Percentiles rank a stretch among this genome's conserved stretches.
phyloP scores from a whole-genome alignment of 768 basidiomycete genomes.

The Xerocomellus dryophilus region DNA sequence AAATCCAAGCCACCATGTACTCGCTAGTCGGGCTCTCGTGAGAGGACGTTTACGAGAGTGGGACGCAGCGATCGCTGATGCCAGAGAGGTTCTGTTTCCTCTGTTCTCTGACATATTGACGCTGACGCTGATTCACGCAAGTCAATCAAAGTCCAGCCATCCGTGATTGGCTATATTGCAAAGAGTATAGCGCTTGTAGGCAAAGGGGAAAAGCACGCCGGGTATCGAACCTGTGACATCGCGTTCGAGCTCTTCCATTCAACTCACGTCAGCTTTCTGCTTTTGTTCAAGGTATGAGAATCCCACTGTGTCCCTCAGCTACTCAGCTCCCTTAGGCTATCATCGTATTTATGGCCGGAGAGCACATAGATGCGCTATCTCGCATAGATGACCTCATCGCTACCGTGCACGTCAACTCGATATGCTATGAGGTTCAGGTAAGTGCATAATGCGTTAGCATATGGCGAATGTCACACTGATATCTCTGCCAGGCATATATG shows the following conservation, averaged over 20 bases:
- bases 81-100: no score
- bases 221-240: neutral
- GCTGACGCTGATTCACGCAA: neutral
- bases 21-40: no score
- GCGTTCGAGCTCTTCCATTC: neutral
- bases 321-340: neutral
- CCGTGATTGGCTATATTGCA: neutral
- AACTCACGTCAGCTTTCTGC: neutral
- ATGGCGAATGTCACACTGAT: neutral
- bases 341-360: neutral
- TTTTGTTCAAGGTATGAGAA: conserved; percentile 7
- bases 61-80: no score
- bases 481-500: neutral
- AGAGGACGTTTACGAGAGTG: no score
- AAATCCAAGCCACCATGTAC: no score
- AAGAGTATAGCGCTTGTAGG: neutral
- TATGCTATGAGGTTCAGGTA: conserved; percentile 1
- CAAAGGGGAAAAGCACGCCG: neutral
- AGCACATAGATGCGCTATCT: conserved; percentile 2
- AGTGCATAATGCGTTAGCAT: neutral
- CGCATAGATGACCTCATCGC: conserved; percentile 1
- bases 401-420: neutral
- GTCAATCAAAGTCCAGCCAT: neutral
- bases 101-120: no score
- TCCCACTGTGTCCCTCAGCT: neutral